Conservation (phyloP, 2,329 filamentous ascomycete species). For the Fusarium sp. region DNA sequence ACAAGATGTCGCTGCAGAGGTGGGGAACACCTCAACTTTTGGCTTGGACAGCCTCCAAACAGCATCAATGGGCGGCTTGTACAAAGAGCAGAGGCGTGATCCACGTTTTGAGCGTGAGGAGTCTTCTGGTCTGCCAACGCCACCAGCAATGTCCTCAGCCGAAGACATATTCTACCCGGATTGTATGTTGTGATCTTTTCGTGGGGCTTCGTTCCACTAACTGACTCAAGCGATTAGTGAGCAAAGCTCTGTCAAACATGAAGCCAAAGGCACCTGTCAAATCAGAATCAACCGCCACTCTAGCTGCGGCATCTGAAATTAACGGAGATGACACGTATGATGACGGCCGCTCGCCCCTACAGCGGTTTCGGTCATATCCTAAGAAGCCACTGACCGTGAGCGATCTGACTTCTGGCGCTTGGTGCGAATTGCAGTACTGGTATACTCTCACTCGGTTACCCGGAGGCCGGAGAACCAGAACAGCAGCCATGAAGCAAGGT, state of each 20-base stretch:
- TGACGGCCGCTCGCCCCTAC: slow-evolving; percentile 71
- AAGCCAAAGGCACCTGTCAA: slow-evolving; percentile 33
- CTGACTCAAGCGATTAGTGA: slow-evolving; percentile 78
- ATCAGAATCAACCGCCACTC: slow-evolving; percentile 31
- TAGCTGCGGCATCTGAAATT: slow-evolving; percentile 17
- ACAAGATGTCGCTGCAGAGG: slow-evolving; percentile 26
- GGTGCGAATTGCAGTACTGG: slow-evolving; percentile 96
- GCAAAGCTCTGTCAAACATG: slow-evolving; percentile 56
- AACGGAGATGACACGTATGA: slow-evolving; percentile 37
- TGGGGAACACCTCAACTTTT: slow-evolving; percentile 1
- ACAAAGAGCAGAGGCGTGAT: slow-evolving; percentile 17
- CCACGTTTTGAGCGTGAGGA: neutral
- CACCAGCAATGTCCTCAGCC: slow-evolving; percentile 29
- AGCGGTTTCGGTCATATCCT: slow-evolving; percentile 83
- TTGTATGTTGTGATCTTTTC: slow-evolving; percentile 60
- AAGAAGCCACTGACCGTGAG: slow-evolving; percentile 88
- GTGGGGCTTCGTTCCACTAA: slow-evolving; percentile 62
- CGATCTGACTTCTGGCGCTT: slow-evolving; percentile 89
- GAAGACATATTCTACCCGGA: slow-evolving; percentile 64
- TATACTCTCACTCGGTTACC: slow-evolving; percentile 83
- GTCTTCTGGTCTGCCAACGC: slow-evolving; percentile 21
- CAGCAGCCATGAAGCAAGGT: slow-evolving; percentile 87
- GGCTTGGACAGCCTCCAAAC: slow-evolving; percentile 15
- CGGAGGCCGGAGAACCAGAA: slow-evolving; percentile 81
- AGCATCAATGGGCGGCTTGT: slow-evolving; percentile 3